Base-by-base conservation (phyloP, 371 early-diverging fungal species). In the Mucor irregularis region DNA sequence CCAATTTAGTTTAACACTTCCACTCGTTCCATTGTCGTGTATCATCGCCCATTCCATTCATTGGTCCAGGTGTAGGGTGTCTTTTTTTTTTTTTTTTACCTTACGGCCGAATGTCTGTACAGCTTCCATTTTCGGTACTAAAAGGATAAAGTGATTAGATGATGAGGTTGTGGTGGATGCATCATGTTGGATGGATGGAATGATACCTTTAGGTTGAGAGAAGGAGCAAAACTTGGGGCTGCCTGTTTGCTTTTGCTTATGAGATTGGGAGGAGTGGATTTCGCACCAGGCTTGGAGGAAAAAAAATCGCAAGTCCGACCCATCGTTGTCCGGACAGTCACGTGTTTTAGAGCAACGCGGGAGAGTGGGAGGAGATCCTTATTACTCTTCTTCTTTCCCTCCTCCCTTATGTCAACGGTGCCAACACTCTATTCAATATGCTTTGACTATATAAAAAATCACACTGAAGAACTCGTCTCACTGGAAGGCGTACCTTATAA, bases 61-160 rank as follows among this genome's bases (percentile, higher is more conserved):
- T n/a, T n/a, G n/a, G n/a, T n/a, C n/a, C n/a, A n/a, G n/a, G n/a
- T n/a, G n/a, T n/a, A n/a, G n/a, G n/a, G n/a, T n/a, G n/a, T n/a
- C n/a, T n/a, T n/a, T n/a, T n/a, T n/a, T n/a, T n/a, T n/a, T n/a
- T n/a, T n/a, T n/a, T n/a, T n/a, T n/a, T n/a, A 79, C 79, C 79
- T 79, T 79, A 68, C 79, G 76, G 70, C 79, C 79, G 69, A 73
- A 79, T 66, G 79, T 79, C 63, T 79, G 79, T 44, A 79, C 79
- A 61, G 79, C 76, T 71, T 79, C 79, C 79, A 79, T 78, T 63
- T 56, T 60, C 66, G 63, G 58, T 64, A 61, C 51, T 62, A 62
- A 47, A 69, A 44, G n/a, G 10, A 35, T 37, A 28, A 6, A 30
- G 25, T 25, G 46, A 39, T 56, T 37, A 52, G 52, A 61, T 51